A percentile compares a stretch with the other conserved stretches of the same genome.
These are phyloP conservation scores for Saccharomyces hybrid DNA, from an alignment of 1,139 yeast genomes.

Conservation along the genomic window DNA sequence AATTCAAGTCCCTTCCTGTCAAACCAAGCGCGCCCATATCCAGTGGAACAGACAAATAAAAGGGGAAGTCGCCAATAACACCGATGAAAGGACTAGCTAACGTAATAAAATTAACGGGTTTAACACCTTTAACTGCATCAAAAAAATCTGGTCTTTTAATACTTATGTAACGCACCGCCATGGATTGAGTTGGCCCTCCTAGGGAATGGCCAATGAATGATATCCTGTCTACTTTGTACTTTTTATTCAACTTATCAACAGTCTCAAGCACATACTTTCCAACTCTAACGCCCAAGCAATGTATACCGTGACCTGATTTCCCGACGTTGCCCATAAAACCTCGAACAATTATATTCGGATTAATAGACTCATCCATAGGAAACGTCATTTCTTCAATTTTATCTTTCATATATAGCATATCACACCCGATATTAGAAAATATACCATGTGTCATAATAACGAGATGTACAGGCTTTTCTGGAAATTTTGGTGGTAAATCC, in stretches of 20 bases:
- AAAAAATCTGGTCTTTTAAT: conserved; percentile 50
- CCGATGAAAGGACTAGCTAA: conserved; percentile 59
- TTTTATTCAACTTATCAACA: conserved; percentile 33
- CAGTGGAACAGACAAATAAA: conserved; percentile 48
- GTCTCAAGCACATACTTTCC: conserved; percentile 50
- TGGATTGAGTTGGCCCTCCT: conserved; percentile 61
- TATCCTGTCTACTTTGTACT: conserved; percentile 39
- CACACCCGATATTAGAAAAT: conserved; percentile 58
- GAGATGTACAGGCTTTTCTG: conserved; percentile 46
- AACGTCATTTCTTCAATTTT: conserved; percentile 38
- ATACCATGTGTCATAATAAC: conserved; percentile 60
- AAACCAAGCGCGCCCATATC: conserved; percentile 57
- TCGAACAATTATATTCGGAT: conserved; percentile 44
- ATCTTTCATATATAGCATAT: conserved; percentile 55
- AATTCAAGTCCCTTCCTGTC: conserved; percentile 57
- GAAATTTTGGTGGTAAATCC: conserved; percentile 39
- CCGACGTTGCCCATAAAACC: conserved; percentile 56
- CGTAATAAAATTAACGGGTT: conserved; percentile 50
- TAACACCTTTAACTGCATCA: conserved; percentile 31
- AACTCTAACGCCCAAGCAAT: conserved; percentile 51
- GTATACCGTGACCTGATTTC: conserved; percentile 55
- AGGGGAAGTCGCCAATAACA: conserved; percentile 53
- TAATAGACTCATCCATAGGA: conserved; percentile 16
- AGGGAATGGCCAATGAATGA: conserved; percentile 62
- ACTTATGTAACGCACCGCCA: conserved; percentile 49